Base-by-base conservation (phyloP, 164 flowering plant species). In the Nelumbo lutea region DNA sequence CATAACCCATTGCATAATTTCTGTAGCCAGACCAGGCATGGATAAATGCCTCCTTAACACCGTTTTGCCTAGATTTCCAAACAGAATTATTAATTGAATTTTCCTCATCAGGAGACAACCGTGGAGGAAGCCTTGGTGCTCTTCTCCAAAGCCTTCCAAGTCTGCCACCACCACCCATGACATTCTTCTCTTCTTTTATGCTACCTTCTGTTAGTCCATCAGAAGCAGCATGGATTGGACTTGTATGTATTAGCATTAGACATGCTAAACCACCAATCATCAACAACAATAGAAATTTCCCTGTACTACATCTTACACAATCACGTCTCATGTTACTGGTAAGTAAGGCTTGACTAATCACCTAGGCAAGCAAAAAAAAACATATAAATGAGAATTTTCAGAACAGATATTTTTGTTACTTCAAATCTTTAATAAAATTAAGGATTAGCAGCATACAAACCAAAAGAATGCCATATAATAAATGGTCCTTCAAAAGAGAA, bases 11-110 rank as follows among this genome's bases (percentile, higher is more conserved):
- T 63, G 98, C 89, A 73, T 81, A 85, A 48, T 68, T 84, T 66
- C 76, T 89, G 77, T 95, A 95, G 42, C 99, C 99, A 65, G 89
- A 86, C 99, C 99, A 95, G 55, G 97, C 97, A 83, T 94, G 97
- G 50, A 85, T 51, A 75, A 95, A 95, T 66, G 99, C 97, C 4
- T 85, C 78, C 76, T 88, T 92, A 40, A 95, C 97, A 51, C 67
- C 83, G 57, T 81, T 76, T 79, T 90, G 92, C 81, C 90, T 82
- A 11, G 76, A 69, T 42, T 43, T 67, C 97, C 99, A 92, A 75
- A 50, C 45, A 64, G 76, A 74, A 66, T 58, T 81, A 67, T 57
- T 68, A 52, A 62, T 72, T 15, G 61, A 66, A 74, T 44, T 72
- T 61, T 79, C 82, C 69, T 84, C 89, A 83, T 85, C 88, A 52